These are phyloP conservation scores for Globisporangium okanoganense DNA, from an alignment of 352 stramenopile species.

Conservation along the genomic window DNA sequence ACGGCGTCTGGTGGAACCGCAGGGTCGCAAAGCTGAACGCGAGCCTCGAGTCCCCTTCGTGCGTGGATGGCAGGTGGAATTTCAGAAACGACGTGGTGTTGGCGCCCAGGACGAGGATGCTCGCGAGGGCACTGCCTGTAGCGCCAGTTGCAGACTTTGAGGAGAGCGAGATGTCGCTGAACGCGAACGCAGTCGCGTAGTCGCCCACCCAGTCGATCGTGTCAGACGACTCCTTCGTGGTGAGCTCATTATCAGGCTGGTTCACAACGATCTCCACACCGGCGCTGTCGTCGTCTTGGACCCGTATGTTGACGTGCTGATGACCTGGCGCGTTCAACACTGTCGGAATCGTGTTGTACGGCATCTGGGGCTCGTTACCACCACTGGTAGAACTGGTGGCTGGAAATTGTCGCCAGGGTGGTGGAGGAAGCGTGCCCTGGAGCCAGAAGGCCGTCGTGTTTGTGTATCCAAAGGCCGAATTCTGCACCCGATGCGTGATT, in stretches of 20 bases:
- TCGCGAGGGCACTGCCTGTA: conserved; percentile 20
- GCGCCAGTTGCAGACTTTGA: not conserved
- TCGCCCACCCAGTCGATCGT: conserved; percentile 51
- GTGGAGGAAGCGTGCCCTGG: conserved; percentile 18
- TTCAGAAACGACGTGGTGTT: conserved; percentile 56
- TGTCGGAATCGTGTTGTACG: conserved; percentile 60
- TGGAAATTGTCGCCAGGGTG: conserved; percentile 20
- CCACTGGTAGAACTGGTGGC: conserved; percentile 17
- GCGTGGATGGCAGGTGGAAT: conserved; percentile 54
- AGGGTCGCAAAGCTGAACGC: conserved; percentile 31
- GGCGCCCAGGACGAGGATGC: conserved; percentile 44
- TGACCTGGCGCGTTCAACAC: conserved; percentile 48
- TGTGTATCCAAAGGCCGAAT: conserved; percentile 37
- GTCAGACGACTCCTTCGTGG: conserved; percentile 41
- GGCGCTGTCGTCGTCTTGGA: conserved; percentile 45
- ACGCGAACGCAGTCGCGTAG: conserved; percentile 38
- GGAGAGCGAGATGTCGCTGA: conserved; percentile 50
- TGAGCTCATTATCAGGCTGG: conserved; percentile 30
- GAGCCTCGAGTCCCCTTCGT: conserved; percentile 40
- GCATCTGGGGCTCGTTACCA: conserved; percentile 21
- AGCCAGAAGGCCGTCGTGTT: conserved; percentile 65
- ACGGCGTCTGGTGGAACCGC: conserved; percentile 55
- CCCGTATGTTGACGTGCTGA: conserved; percentile 37
- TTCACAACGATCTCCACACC: conserved; percentile 38
- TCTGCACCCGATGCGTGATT: conserved; percentile 59